Percentiles rank a stretch among this genome's conserved stretches.
Conservation (phyloP, 441 rosid species). For the Lepidium campestre region DNA sequence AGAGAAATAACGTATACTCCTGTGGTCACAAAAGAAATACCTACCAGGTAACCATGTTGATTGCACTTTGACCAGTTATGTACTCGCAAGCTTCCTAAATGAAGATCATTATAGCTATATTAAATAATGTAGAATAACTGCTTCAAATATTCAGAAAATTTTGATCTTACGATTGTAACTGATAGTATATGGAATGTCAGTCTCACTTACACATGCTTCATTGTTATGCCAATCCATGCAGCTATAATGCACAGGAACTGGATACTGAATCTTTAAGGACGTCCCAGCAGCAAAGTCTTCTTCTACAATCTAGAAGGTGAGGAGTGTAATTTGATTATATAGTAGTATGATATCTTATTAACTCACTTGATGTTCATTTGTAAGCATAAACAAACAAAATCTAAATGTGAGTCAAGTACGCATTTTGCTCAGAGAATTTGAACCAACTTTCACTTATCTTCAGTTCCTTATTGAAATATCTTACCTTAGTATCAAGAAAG, state of each 20-base stretch:
- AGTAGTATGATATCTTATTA: background rate
- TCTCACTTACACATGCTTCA: conserved; percentile 5
- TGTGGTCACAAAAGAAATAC: conserved; percentile 40
- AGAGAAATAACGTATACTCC: conserved; percentile 62
- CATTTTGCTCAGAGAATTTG: background rate
- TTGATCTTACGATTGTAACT: background rate
- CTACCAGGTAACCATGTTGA: conserved; percentile 39
- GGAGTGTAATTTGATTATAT: background rate
- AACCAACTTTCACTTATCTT: background rate
- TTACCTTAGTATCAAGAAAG: background rate
- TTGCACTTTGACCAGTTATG: background rate
- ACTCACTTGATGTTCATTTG: background rate
- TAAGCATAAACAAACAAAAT: background rate
- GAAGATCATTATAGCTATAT: background rate
- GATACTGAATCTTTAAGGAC: conserved; percentile 40
- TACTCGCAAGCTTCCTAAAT: background rate
- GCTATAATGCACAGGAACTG: conserved; percentile 47
- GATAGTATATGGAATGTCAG: background rate
- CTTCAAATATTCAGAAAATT: background rate
- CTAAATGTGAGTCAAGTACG: background rate
- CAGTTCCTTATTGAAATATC: background rate
- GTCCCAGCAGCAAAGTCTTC: conserved; percentile 44
- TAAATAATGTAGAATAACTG: background rate
- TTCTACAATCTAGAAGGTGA: conserved; percentile 57
- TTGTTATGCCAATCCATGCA: conserved; percentile 26